Evolutionary conservation across 495 filamentous ascomycete species (phyloP), one percentile per base, ranked within the genome.

Genomic region (Pyrenula massariospora): DNA sequence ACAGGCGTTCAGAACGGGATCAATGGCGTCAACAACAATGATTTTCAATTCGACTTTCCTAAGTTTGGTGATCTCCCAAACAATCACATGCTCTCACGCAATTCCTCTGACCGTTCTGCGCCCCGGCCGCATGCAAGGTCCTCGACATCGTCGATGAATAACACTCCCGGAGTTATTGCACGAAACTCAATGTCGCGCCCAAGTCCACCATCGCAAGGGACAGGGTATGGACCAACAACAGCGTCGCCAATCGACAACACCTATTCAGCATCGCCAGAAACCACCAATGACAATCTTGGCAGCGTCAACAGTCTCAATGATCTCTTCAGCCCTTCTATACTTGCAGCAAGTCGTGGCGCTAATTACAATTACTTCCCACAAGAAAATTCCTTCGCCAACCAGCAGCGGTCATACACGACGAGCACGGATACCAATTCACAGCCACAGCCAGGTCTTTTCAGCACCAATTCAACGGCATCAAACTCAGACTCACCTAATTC

Each of bases 11-110:
- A 59, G 1, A 52, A 57, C 22, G 50, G 19, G 10, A 19, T 19
- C 8, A 11, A 20, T 48, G 78, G 78, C 21, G 65, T 84, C 58
- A 85, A 82, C 63, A 87, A 88, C 53, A 85, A 78, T 60, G 87
- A 92, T 65, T 97, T 98, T 66, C 81, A 89, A 62, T 97, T 95
- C 60, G 91, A 96, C 59, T 97, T 97, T 63, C 93, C 93, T 56
- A 88, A 85, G 68, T 96, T 96, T 66, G 93, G 93, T 47, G 77
- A 80, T 58, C 73, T 91, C 22, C 87, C 88, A 0, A 84, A 81
- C 12, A 74, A 81, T n/a, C 76, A 81, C 31, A 70, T 79, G 22
- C 15, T 42, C 5, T 5, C 8, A 42, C 31, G 31, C 15, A 15
- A 15, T 42, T 42, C 31, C 31, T 42, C 31, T 5, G 15, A 42